Conservation (phyloP, 257 asterid genomes). For the Rubia yunnanensis region DNA sequence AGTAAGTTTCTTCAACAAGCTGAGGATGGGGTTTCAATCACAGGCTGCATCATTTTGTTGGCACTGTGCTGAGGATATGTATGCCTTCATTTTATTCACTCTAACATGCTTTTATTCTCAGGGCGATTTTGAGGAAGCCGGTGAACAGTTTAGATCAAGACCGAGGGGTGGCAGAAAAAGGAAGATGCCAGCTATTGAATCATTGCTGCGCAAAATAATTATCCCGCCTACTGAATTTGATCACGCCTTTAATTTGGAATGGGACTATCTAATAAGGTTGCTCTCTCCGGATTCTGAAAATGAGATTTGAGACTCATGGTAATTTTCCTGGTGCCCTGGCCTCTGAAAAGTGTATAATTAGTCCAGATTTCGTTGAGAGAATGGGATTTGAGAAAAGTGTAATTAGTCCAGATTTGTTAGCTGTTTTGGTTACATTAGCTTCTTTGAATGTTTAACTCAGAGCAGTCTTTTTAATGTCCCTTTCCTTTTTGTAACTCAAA, state of each 20-base stretch:
- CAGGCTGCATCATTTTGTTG: not conserved
- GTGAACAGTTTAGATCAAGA: constrained; percentile 56
- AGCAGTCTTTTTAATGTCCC: no score
- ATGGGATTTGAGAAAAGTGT: no score
- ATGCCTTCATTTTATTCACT: not conserved
- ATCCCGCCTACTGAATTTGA: constrained; percentile 46
- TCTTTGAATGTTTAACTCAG: no score
- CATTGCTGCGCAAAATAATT: constrained; percentile 60
- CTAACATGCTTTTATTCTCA: constrained; percentile 14
- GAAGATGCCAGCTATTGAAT: constrained; percentile 43
- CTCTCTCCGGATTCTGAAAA: constrained; percentile 26
- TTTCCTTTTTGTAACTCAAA: no score
- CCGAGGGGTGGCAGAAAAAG: constrained; percentile 86
- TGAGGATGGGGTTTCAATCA: not conserved
- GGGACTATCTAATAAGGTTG: constrained; percentile 27
- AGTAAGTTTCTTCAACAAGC: constrained; percentile 31
- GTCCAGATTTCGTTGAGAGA: no score
- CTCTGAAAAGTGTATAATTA: no score
- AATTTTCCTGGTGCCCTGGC: not conserved
- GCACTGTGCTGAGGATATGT: not conserved
- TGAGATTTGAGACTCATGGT: constrained; percentile 5
- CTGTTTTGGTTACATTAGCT: no score
- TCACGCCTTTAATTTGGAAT: constrained; percentile 17
- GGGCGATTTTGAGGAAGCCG: constrained; percentile 75
- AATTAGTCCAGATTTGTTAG: no score